These are phyloP conservation scores for Fagus sylvatica DNA, from an alignment of 306 rosid genomes.

Conservation along the genomic window DNA sequence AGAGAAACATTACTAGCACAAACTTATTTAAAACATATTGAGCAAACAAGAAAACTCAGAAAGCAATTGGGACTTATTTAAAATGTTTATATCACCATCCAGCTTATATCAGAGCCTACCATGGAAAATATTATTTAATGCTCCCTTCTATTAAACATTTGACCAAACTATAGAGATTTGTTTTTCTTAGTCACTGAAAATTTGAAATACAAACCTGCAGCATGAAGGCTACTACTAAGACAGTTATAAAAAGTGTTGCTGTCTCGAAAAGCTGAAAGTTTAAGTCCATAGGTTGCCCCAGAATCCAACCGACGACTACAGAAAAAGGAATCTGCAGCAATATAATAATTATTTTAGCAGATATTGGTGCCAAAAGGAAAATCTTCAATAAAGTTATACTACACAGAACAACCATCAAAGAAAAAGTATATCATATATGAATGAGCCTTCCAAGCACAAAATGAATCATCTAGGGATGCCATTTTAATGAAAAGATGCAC, in stretches of 20 bases:
- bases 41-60: not conserved
- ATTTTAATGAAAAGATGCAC: too few relatives aligned
- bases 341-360: constrained; percentile 1
- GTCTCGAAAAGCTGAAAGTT: constrained; percentile 88
- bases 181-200: not conserved
- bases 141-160: not conserved
- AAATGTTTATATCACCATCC: not conserved
- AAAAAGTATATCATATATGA: not conserved
- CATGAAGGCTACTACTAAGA: constrained; percentile 71
- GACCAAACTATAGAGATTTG: not conserved
- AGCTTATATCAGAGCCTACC: not conserved
- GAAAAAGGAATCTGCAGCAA: constrained; percentile 79
- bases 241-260: constrained; percentile 69
- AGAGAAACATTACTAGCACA: not conserved
- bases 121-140: not conserved
- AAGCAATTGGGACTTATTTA: not conserved
- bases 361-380: not conserved
- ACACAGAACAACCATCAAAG: not conserved
- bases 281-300: constrained; percentile 71
- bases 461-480: not conserved
- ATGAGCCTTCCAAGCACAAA: not conserved
- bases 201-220: constrained; percentile 61
- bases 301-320: constrained; percentile 72
- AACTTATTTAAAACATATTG: not conserved
- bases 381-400: not conserved